phyloP scores from a whole-genome alignment of 768 basidiomycete genomes.

The Suillus hirtellus region DNA sequence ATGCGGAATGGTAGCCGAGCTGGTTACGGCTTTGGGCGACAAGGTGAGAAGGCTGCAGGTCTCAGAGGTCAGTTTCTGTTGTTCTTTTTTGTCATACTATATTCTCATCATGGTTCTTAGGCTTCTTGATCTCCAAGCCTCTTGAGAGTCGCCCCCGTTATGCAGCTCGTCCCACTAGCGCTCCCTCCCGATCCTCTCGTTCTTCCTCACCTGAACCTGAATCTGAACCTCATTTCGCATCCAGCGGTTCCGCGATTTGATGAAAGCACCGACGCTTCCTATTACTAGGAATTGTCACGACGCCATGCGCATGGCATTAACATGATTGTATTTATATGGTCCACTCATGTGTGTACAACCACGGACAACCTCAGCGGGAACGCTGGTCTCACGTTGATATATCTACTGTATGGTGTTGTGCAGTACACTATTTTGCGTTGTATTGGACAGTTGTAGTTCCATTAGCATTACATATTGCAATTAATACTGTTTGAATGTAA shows the following conservation, averaged over 20 bases:
- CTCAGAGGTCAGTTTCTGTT: conserved; percentile 45
- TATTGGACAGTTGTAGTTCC: conserved; percentile 33
- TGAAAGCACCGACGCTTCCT: conserved; percentile 17
- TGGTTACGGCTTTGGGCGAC: conserved; percentile 77
- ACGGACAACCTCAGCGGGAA: conserved; percentile 11
- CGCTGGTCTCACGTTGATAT: conserved; percentile 13
- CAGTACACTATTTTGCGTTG: conserved; percentile 16
- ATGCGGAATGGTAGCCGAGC: conserved; percentile 36
- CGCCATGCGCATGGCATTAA: neutral
- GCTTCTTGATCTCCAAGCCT: conserved; percentile 61
- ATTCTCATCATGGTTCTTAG: conserved; percentile 27
- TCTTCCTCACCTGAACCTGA: conserved; percentile 16
- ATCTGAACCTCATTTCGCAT: conserved; percentile 25
- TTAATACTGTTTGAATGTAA: conserved; percentile 4
- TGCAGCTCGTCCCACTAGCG: conserved; percentile 38
- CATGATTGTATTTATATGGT: conserved; percentile 15
- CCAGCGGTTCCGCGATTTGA: conserved; percentile 31
- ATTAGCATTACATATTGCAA: conserved; percentile 14
- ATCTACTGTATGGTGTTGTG: conserved; percentile 12
- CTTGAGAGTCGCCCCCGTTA: conserved; percentile 64
- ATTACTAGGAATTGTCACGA: conserved; percentile 24
- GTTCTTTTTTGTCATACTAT: too few relatives aligned
- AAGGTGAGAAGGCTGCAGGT: conserved; percentile 73
- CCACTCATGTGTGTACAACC: conserved; percentile 16
- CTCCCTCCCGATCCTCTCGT: conserved; percentile 22